Evolutionary conservation across 495 filamentous ascomycete genomes (phyloP).

Genomic region (Aspergillus wentii): DNA sequence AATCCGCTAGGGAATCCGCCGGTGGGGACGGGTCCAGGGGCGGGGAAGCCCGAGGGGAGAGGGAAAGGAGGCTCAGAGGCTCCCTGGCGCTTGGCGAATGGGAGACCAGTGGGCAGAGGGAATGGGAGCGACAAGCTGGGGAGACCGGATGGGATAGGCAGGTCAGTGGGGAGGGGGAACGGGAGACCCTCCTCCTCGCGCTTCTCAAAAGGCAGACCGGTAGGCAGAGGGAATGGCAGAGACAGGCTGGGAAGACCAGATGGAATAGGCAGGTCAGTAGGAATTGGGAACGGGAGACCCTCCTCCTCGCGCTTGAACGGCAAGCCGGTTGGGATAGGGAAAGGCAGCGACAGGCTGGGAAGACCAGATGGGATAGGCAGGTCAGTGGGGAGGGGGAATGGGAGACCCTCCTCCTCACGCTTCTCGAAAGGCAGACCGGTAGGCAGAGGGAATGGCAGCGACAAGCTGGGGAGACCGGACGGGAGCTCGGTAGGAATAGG

Average conservation of each 20-base stretch:
- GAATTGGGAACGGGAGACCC: too few species aligned
- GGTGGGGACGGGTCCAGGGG: not conserved
- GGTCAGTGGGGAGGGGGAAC: too few species aligned
- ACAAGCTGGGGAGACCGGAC: not conserved
- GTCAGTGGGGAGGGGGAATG: constrained; percentile 5
- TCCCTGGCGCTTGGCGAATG: not conserved
- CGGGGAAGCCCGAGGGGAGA: not conserved
- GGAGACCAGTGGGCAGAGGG: not conserved
- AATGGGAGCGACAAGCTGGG: not conserved
- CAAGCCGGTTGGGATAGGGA: constrained; percentile 1
- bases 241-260: constrained; percentile 1
- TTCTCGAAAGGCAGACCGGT: constrained; percentile 36
- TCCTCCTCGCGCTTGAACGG: not conserved
- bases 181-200: too few species aligned
- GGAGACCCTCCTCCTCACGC: constrained; percentile 22
- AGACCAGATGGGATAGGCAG: constrained; percentile 1
- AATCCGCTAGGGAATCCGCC: not conserved
- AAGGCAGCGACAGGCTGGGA: not conserved
- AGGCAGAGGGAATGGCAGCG: not conserved
- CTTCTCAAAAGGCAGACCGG: not conserved
- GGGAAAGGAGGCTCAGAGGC: not conserved
- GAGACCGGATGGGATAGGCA: constrained; percentile 2
- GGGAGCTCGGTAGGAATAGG: not conserved
- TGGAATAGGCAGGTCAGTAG: too few species aligned
- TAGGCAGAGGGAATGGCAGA: constrained; percentile 1